Percentiles rank a stretch among this genome's conserved stretches.
Evolutionary conservation across 169 alveolate genomes (phyloP).

Genomic region (Cryptosporidium meleagridis): DNA sequence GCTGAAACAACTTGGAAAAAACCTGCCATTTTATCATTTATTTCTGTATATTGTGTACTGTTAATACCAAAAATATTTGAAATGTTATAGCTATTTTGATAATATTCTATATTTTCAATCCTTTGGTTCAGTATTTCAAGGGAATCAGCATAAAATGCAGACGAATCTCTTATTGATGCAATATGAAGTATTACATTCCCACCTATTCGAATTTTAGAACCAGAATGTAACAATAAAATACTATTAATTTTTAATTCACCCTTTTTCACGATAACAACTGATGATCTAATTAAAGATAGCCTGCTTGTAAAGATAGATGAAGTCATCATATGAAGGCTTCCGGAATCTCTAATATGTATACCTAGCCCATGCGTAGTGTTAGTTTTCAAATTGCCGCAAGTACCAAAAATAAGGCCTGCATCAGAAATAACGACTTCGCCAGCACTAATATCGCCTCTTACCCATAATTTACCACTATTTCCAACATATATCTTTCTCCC

Average conservation of each 20-base stretch:
- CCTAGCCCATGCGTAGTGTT: constrained; percentile 66
- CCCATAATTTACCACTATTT: constrained; percentile 60
- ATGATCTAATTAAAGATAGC: constrained; percentile 52
- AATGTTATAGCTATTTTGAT: background rate
- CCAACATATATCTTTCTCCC: constrained; percentile 62
- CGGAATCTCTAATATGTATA: constrained; percentile 55
- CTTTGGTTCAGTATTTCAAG: background rate
- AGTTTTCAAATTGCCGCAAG: constrained; percentile 59
- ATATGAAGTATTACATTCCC: background rate
- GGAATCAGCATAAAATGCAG: constrained; percentile 8
- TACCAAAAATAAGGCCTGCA: constrained; percentile 37
- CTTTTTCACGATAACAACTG: constrained; percentile 1
- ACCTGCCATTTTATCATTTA: background rate
- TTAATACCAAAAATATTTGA: background rate
- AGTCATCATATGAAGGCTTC: constrained; percentile 33
- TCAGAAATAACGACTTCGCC: constrained; percentile 57
- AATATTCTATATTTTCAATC: constrained; percentile 2
- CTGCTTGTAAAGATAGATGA: constrained; percentile 34
- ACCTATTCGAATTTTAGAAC: constrained; percentile 14
- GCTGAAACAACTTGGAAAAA: constrained; percentile 56
- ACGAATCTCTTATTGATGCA: constrained; percentile 60
- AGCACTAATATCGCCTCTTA: constrained; percentile 48
- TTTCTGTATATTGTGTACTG: background rate
- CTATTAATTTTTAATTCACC: constrained; percentile 18
- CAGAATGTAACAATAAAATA: constrained; percentile 33